phyloP scores from a whole-genome alignment of 768 basidiomycete species.

The Neoboletus brunneissimus region DNA sequence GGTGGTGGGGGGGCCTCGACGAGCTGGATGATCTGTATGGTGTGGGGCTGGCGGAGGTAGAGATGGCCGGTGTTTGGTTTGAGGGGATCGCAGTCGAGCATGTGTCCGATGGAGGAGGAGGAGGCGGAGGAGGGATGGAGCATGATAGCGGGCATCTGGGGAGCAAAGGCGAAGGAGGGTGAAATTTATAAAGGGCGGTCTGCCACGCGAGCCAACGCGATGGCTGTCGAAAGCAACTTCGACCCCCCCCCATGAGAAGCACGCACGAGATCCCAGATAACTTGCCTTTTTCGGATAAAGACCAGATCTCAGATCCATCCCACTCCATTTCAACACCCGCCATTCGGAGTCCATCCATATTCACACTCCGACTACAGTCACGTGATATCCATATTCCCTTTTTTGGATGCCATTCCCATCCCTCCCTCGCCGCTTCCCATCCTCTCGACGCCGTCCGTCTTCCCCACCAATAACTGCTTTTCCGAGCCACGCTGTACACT shows the following conservation, averaged over 20 bases:
- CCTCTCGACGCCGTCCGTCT: neutral
- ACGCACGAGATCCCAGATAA: constrained; percentile 11
- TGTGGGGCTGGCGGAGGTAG: constrained; percentile 47
- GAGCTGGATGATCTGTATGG: constrained; percentile 70
- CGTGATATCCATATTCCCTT: constrained; percentile 21
- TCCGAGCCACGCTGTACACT: neutral
- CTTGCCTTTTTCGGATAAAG: constrained; percentile 3
- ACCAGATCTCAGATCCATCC: constrained; percentile 24
- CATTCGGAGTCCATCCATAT: neutral
- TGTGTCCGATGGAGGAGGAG: constrained; percentile 20
- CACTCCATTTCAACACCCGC: neutral
- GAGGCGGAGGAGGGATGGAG: constrained; percentile 24
- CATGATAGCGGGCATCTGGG: constrained; percentile 26
- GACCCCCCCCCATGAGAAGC: constrained; percentile 23
- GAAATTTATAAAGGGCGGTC: constrained; percentile 21
- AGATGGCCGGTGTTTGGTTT: constrained; percentile 42
- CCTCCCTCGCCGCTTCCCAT: constrained; percentile 17
- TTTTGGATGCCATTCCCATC: constrained; percentile 15
- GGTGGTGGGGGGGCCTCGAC: constrained; percentile 59
- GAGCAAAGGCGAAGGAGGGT: constrained; percentile 1
- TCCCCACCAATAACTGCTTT: neutral
- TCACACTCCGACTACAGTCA: constrained; percentile 10
- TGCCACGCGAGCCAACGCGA: constrained; percentile 30
- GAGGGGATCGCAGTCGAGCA: constrained; percentile 31
- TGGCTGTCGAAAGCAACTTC: constrained; percentile 6